Base-by-base conservation (phyloP, 345 rosid species). In the Salix dunnii region DNA sequence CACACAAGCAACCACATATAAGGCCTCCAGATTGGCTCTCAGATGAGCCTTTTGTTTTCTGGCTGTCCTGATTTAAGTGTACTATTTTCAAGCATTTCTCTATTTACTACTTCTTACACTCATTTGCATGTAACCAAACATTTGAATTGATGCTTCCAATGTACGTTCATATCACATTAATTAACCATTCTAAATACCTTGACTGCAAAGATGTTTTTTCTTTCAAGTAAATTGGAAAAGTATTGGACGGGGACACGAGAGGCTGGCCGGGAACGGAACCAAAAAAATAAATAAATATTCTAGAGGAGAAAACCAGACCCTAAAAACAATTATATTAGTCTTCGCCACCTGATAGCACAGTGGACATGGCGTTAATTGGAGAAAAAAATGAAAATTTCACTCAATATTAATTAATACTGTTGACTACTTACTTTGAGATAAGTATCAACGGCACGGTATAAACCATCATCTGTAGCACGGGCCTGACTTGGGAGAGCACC, bases 361-460 rank as follows among this genome's bases (percentile, higher is more conserved):
- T 51, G 58, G 7, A 20, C 60, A 20, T 48, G 16, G 53, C 7
- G 30, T 4, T 48, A 21, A 55, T 53, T 35, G 36, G 55, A 27
- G 3, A 46, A 3, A 14, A 48, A 18, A 48, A 28, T 23, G 5
- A 70, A 28, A 46, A 36, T 2, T 7, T 7, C 23, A 33, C 12
- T 18, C 23, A 35, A n/a, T 1, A 30, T 67, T 36, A 5, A 7
- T 8, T 2, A 23, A 17, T 4, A 7, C 7, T 9, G 9, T 10
- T 20, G 30, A 27, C 21, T 17, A 79, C 87, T 83, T 85, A 89
- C 99, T 82, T 95, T 95, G 63, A 95, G 94, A 77, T 91, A 93
- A 68, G 97, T 91, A 67, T 95, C 97, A 21, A 95, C 84, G 77
- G 97, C 96, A 17, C 97, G 87, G 84, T 95, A 95, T 9, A 95